phyloP scores from a whole-genome alignment of 2,329 filamentous ascomycete species.

The Aspergillus latus region DNA sequence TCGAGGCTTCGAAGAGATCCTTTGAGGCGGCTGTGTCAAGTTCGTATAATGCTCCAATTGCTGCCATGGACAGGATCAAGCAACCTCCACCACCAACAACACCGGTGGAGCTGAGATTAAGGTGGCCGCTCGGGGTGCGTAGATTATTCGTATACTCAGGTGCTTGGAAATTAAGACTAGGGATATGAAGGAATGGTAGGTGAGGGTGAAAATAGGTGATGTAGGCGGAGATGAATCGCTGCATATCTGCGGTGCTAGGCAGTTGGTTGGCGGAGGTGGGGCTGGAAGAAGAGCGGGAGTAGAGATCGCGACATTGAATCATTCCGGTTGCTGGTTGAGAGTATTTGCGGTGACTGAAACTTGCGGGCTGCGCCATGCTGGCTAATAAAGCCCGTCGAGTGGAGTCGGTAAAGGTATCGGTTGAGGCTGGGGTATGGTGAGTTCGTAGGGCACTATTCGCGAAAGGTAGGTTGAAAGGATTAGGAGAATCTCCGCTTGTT shows the following conservation, averaged over 20 bases:
- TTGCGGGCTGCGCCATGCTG: conserved; percentile 60
- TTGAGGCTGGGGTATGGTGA: conserved; percentile 60
- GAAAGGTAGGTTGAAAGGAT: conserved; percentile 48
- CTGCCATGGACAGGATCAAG: conserved; percentile 81
- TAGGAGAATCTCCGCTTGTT: conserved; percentile 47
- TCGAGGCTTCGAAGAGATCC: conserved; percentile 86
- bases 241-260: conserved; percentile 80
- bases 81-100: conserved; percentile 79
- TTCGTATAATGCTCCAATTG: conserved; percentile 85
- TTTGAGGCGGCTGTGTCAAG: conserved; percentile 75
- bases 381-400: conserved; percentile 63
- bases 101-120: conserved; percentile 54
- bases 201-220: conserved; percentile 92
- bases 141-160: conserved; percentile 63
- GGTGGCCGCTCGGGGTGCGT: conserved; percentile 56
- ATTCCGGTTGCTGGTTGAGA: conserved; percentile 60
- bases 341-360: conserved; percentile 58
- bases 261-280: conserved; percentile 54
- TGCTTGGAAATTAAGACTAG: conserved; percentile 86
- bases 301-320: conserved; percentile 37
- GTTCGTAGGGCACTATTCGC: conserved; percentile 63
- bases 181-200: conserved; percentile 88
- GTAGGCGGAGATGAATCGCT: conserved; percentile 87
- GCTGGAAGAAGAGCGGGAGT: conserved; percentile 34
- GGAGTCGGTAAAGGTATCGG: conserved; percentile 66